Evolutionary conservation across 225 moss, liverwort and hornwort species (phyloP), one percentile per base, ranked within the genome.

Genomic region (Marchantia paleacea): DNA sequence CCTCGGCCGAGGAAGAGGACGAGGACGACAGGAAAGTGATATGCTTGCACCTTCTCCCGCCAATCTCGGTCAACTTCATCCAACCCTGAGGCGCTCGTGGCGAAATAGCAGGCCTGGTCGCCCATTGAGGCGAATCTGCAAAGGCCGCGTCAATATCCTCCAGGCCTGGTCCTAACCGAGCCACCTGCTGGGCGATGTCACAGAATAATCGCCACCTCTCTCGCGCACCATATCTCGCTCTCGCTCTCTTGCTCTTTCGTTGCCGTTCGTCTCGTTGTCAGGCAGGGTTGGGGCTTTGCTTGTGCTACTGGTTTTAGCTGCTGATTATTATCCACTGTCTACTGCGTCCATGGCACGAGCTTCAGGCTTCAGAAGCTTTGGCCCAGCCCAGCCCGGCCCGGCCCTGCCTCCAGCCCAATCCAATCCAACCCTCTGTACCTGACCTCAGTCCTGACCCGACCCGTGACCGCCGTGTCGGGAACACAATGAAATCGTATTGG

Each of bases 31-130:
- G n/a, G 8, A 62, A 62, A 62, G 6, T 62, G 0, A 0, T 39
- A 2, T 5, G 2, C 5, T 39, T 39, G 19, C 18, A 15, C 47
- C 65, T 25, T 29, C 31, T 39, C 48, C 69, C 79, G 52, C 79
- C 79, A 69, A 68, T 79, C 79, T 79, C 79, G 53, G 69, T 69
- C 69, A 15, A 22, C 55, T 57, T 64, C 79, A 24, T 19, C 30
- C 68, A 14, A 54, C 54, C 53, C 68, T 69, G 18, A 7, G 1
- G 3, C 0, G 19, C 14, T 28, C 54, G 53, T 31, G 18, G 55
- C 31, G 69, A 69, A 1, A 68, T 68, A 24, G 78, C 25, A 31
- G 78, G 67, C 25, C 30, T 50, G 71, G 71, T 50, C 22, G 52
- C 19, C 13, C 2, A 68, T 24, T 68, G 8, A 25, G 31, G 11